These are phyloP conservation scores for Kodamaea lidongshanica DNA, from an alignment of 805 yeast species.

Conservation along the genomic window DNA sequence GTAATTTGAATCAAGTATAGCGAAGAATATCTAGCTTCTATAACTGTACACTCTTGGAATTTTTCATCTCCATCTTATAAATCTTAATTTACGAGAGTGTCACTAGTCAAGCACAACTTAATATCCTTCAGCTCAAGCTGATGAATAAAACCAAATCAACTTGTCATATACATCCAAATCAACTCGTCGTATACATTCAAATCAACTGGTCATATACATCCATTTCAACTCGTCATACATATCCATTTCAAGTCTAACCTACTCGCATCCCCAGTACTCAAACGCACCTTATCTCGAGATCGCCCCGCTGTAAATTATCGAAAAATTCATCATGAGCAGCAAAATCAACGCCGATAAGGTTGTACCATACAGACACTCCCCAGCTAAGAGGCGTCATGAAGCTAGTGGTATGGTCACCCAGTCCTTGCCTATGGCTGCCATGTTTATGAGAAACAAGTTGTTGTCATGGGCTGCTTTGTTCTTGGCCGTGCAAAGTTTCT, in stretches of 20 bases:
- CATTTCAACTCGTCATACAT: background rate
- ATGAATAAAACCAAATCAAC: too few relatives aligned
- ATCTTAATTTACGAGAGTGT: too few relatives aligned
- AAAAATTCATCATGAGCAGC: conserved; percentile 7
- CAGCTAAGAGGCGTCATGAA: conserved; percentile 43
- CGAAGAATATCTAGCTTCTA: too few relatives aligned
- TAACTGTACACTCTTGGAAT: too few relatives aligned
- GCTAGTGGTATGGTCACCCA: conserved; percentile 45
- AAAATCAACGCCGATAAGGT: conserved; percentile 30
- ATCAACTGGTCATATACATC: background rate
- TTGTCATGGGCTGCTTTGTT: conserved; percentile 53
- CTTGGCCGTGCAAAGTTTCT: conserved; percentile 42
- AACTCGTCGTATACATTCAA: too few relatives aligned
- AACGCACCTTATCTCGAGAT: conserved; percentile 1
- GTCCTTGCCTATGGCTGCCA: conserved; percentile 63
- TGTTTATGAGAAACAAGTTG: conserved; percentile 56
- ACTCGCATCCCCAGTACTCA: conserved; percentile 2
- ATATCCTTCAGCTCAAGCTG: too few relatives aligned
- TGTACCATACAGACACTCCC: conserved; percentile 41
- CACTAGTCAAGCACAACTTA: too few relatives aligned
- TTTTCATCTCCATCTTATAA: too few relatives aligned
- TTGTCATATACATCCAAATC: too few relatives aligned
- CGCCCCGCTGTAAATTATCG: background rate
- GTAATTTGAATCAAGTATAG: too few relatives aligned
- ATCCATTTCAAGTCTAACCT: background rate